Evolutionary conservation across 1,284 basidiomycete species (phyloP), one percentile per base, ranked within the genome.

Genomic region (Farysia itapuensis): DNA sequence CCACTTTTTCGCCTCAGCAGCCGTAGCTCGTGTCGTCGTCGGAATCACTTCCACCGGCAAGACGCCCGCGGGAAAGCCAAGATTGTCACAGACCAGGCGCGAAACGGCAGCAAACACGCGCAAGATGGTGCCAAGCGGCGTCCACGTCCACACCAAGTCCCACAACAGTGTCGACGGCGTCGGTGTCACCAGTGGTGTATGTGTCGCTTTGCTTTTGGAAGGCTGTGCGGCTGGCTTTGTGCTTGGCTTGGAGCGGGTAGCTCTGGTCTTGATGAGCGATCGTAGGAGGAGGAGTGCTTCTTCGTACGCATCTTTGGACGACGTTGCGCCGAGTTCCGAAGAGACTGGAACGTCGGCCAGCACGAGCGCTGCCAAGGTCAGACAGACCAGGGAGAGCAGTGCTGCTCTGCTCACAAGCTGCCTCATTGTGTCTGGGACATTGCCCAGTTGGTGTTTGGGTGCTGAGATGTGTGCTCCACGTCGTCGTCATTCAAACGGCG

Each of bases 281-380:
- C 63, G 51, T 1, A 68, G 50, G 1, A 67, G 42, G 2, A 37
- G 36, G 8, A 68, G 52, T 4, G 66, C 66, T 20, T 56, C 39
- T 29, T 68, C 59, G 35, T 68, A 68, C 0, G 63, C 57, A 29
- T 63, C 32, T 18, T 61, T 49, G 7, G 63, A 43, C 25, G 25
- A 28, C 25, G 25, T 28, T 28, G 9, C 25, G 9, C 25, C n/a
- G 25, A n/a, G 25, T 28, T 28, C 9, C 9, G 25, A 9, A 9
- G 25, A 28, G 9, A 28, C 25, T 28, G 25, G 25, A 28, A n/a
- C n/a, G 25, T 28, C n/a, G n/a, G n/a, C n/a, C n/a, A n/a, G n/a
- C n/a, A n/a, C n/a, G n/a, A n/a, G n/a, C n/a, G n/a, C n/a, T n/a
- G n/a, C n/a, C n/a, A n/a, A n/a, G n/a, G n/a, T n/a, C n/a, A n/a